These are phyloP conservation scores for Yamadazyma philogaea DNA, from an alignment of 805 yeast genomes.

Conservation along the genomic window DNA sequence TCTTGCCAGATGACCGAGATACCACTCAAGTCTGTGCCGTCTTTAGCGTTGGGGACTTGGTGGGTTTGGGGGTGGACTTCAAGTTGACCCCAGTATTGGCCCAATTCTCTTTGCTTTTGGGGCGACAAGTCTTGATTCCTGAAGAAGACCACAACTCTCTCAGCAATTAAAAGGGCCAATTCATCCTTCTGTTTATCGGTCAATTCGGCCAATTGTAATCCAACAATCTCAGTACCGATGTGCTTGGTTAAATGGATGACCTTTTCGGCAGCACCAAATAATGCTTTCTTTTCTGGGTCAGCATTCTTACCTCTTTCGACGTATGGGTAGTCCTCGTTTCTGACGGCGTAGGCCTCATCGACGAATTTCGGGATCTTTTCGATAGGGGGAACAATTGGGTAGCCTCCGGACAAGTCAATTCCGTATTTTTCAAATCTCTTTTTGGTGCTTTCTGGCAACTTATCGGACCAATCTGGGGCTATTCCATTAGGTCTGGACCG, in stretches of 20 bases:
- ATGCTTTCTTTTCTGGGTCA: slow-evolving; percentile 31
- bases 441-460: slow-evolving; percentile 22
- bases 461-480: slow-evolving; percentile 16
- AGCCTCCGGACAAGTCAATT: slow-evolving; percentile 26
- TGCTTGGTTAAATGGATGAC: slow-evolving; percentile 25
- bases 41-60: slow-evolving; percentile 18
- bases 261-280: slow-evolving; percentile 27
- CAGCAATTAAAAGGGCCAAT: slow-evolving; percentile 28
- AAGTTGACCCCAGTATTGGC: slow-evolving; percentile 29
- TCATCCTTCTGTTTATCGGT: slow-evolving; percentile 27
- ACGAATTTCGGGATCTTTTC: slow-evolving; percentile 25
- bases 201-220: slow-evolving; percentile 26
- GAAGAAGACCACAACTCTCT: slow-evolving; percentile 29
- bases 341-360: slow-evolving; percentile 27
- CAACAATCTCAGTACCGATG: slow-evolving; percentile 28
- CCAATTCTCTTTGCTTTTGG: slow-evolving; percentile 28
- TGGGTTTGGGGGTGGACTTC: slow-evolving; percentile 30
- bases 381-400: slow-evolving; percentile 22
- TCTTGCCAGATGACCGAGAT: slow-evolving; percentile 43
- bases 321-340: slow-evolving; percentile 21
- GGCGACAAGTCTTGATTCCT: slow-evolving; percentile 32
- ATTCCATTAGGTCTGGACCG: slow-evolving; percentile 24
- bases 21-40: slow-evolving; percentile 23
- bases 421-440: slow-evolving; percentile 23
- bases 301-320: slow-evolving; percentile 28